phyloP scores from a whole-genome alignment of 768 basidiomycete species.

The Glaciozyma martinii region DNA sequence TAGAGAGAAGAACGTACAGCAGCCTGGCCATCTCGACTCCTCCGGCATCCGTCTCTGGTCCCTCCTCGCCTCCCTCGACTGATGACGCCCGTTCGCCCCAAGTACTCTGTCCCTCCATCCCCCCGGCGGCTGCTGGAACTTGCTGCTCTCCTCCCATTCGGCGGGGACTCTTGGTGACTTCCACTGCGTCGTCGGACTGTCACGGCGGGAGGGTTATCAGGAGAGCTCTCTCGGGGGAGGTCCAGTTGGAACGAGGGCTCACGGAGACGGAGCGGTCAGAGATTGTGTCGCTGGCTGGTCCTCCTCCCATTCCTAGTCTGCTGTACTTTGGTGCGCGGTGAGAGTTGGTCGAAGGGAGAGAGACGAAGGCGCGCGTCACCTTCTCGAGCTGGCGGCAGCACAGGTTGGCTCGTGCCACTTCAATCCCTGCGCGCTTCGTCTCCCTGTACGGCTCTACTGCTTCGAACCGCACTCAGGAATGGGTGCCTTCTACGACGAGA shows the following conservation, averaged over 20 bases:
- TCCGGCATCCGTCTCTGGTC: background rate
- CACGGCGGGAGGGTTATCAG: background rate
- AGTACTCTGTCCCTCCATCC: background rate
- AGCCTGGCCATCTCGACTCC: background rate
- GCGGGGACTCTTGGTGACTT: background rate
- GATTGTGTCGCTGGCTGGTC: background rate
- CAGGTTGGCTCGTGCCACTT: too few relatives aligned
- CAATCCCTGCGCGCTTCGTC: too few relatives aligned
- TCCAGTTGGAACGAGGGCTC: background rate
- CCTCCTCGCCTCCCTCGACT: background rate
- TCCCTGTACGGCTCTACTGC: too few relatives aligned
- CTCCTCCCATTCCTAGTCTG: background rate
- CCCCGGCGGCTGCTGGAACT: too few relatives aligned
- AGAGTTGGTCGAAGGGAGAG: too few relatives aligned
- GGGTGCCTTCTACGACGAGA: constrained; percentile 15
- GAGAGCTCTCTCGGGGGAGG: too few relatives aligned
- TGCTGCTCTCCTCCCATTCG: background rate
- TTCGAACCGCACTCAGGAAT: background rate
- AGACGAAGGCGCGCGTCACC: too few relatives aligned
- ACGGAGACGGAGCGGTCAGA: background rate
- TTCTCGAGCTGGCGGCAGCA: too few relatives aligned
- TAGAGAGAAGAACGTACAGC: background rate
- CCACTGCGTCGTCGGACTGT: background rate
- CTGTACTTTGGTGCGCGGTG: too few relatives aligned
- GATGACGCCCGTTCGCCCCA: constrained; percentile 2